These are phyloP conservation scores for Neurospora hispaniola DNA, from an alignment of 495 filamentous ascomycete species.

Conservation along the genomic window DNA sequence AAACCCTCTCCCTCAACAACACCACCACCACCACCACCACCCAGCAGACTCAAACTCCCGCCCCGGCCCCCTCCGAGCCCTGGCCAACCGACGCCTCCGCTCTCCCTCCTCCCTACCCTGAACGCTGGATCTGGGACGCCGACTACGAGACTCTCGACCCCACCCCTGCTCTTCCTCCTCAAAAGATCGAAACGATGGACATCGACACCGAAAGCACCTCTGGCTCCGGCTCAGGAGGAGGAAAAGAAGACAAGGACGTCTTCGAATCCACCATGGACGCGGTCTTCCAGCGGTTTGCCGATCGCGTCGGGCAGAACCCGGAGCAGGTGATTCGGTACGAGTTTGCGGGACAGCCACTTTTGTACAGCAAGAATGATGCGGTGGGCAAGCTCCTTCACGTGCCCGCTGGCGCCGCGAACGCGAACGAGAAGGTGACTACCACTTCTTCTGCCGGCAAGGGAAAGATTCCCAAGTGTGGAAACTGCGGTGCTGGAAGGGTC, in stretches of 20 bases:
- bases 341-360: slow-evolving; percentile 65
- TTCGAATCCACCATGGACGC: slow-evolving; percentile 80
- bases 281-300: slow-evolving; percentile 85
- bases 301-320: slow-evolving; percentile 79
- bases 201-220: slow-evolving; percentile 29
- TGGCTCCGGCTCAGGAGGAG: slow-evolving; percentile 15
- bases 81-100: slow-evolving; percentile 59
- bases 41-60: slow-evolving; percentile 25
- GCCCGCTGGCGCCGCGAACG: slow-evolving; percentile 4
- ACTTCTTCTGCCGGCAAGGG: background rate
- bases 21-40: slow-evolving; percentile 6
- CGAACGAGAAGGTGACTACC: slow-evolving; percentile 13
- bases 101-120: slow-evolving; percentile 61
- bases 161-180: slow-evolving; percentile 24
- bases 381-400: slow-evolving; percentile 53
- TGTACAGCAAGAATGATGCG: slow-evolving; percentile 67
- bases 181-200: slow-evolving; percentile 47
- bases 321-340: slow-evolving; percentile 93
- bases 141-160: slow-evolving; percentile 79
- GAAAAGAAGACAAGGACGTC: slow-evolving; percentile 63
- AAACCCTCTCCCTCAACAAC: slow-evolving; percentile 41
- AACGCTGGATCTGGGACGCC: slow-evolving; percentile 70
- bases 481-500: slow-evolving; percentile 63
- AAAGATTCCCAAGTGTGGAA: slow-evolving; percentile 60
- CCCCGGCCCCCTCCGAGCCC: slow-evolving; percentile 41